These are phyloP conservation scores for Uromyces viciae-fabae DNA, from an alignment of 1,284 basidiomycete species.

Conservation along the genomic window DNA sequence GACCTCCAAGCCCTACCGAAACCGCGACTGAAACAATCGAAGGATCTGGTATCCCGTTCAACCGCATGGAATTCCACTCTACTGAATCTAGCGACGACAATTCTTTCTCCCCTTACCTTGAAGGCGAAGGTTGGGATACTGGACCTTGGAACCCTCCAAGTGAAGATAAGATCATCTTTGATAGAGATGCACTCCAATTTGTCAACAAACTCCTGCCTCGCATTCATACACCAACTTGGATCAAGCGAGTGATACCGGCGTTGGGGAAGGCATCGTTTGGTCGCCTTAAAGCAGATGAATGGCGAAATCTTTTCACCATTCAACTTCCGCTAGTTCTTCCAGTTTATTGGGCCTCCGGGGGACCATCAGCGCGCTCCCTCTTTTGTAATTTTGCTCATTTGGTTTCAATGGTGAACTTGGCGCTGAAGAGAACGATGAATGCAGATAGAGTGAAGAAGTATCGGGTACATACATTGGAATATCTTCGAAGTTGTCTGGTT, in stretches of 20 bases:
- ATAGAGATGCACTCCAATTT: not conserved
- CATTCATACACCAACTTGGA: slow-evolving; percentile 19
- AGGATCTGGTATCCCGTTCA: not conserved
- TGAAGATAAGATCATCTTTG: slow-evolving; percentile 32
- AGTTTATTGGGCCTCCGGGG: slow-evolving; percentile 6
- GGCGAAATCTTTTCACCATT: slow-evolving; percentile 42
- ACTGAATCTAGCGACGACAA: not conserved
- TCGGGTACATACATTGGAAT: slow-evolving; percentile 1
- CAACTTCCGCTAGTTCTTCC: slow-evolving; percentile 21
- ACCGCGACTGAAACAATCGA: not conserved
- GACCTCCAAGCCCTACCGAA: not conserved
- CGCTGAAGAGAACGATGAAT: slow-evolving; percentile 18
- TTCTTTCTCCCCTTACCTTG: not conserved
- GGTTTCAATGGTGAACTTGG: slow-evolving; percentile 27
- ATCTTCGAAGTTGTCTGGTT: slow-evolving; percentile 8
- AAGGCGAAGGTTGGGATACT: slow-evolving; percentile 16
- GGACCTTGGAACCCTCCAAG: slow-evolving; percentile 6
- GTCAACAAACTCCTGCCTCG: not conserved
- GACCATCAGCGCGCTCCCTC: not conserved
- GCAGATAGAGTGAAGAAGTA: slow-evolving; percentile 6
- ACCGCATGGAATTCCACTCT: not conserved
- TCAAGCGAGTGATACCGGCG: slow-evolving; percentile 21
- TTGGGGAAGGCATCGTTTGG: slow-evolving; percentile 45
- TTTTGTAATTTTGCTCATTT: slow-evolving; percentile 34
- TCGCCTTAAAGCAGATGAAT: slow-evolving; percentile 47